A percentile compares a stretch with the other conserved stretches of the same genome.
phyloP scores from a whole-genome alignment of 495 filamentous ascomycete species.

The Oleoguttula mirabilis region DNA sequence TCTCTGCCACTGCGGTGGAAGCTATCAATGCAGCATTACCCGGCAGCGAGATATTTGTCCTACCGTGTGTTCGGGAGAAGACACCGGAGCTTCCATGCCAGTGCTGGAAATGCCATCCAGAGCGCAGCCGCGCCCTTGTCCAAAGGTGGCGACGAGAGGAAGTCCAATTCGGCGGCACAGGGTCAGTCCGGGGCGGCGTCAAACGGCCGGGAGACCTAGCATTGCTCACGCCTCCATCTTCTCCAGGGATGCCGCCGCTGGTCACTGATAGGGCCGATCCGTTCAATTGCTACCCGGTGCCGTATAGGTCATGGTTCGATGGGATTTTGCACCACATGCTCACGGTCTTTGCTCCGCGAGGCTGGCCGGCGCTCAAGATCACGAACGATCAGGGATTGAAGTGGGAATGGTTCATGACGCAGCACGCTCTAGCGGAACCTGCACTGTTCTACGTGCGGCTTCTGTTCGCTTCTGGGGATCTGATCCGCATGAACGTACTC shows the following conservation, averaged over 20 bases:
- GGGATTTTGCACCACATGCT: constrained; percentile 15
- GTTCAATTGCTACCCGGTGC: constrained; percentile 14
- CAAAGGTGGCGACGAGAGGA: not conserved
- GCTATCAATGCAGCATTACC: too few species aligned
- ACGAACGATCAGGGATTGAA: constrained; percentile 8
- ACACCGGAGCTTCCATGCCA: constrained; percentile 2
- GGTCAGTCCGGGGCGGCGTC: not conserved
- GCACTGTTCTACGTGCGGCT: constrained; percentile 17
- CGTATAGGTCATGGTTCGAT: constrained; percentile 12
- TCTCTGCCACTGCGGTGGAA: too few species aligned
- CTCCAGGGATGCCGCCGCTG: constrained; percentile 1
- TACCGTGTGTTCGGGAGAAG: not conserved
- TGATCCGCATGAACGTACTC: constrained; percentile 7
- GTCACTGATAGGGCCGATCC: constrained; percentile 8
- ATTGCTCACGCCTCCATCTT: constrained; percentile 3
- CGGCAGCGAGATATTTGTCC: not conserved
- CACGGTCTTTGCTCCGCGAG: constrained; percentile 15
- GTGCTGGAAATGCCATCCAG: constrained; percentile 3
- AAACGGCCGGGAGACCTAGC: not conserved
- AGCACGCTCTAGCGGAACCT: constrained; percentile 12
- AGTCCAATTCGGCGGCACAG: not conserved
- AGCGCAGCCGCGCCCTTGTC: not conserved
- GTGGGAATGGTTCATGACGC: constrained; percentile 16
- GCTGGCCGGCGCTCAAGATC: constrained; percentile 15
- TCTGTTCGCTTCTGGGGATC: constrained; percentile 10